Base-by-base conservation (phyloP, 495 filamentous ascomycete genomes). In the Aspergillus taichungensis region DNA sequence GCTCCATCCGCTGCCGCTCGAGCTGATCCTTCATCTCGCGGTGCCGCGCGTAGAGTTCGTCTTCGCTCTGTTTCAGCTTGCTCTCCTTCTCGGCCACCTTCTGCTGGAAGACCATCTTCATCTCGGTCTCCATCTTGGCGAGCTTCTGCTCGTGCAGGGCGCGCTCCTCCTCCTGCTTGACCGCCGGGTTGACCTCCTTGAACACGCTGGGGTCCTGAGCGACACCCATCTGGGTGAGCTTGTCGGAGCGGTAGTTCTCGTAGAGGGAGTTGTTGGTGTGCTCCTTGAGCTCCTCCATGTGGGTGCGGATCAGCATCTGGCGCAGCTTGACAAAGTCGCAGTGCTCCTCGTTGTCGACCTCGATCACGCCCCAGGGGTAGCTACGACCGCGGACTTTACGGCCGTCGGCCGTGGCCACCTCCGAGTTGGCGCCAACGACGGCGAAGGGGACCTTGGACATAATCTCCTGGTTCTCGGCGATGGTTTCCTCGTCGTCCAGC, bases 71-170 rank as follows among this genome's bases (percentile, higher is more conserved):
- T 68, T 89, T 92, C 66, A 98, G 76, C 72, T 98, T 98, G 80
- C 88, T 95, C 70, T 98, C 92, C 78, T 98, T 98, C 71, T 98
- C 92, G 47, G 87, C 80, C 13, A 98, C 92, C 85, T 98, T 98
- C 67, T 97, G 94, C 66, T 98, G 92, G 88, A 98, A 98, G 59
- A 98, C 92, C 92, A 97, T 96, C 87, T 97, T 97, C 92, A 98
- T 98, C 67, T 98, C 92, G 59, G 86, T 78, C 67, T 98, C 92
- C 92, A 98, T 98, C 87, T 98, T 98, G 56, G 88, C 84, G 52
- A 98, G 85, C 76, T 98, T 98, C 78, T 97, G 94, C 70, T 98
- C 92, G 78, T 98, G 92, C 42, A 98, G 77, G 43, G 81, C 78
- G 57, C 92, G 88, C 77, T 98, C 92, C 74, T 98, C 92, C 66